Evolutionary conservation across 805 yeast species (phyloP), one percentile per base, ranked within the genome.

Genomic region (Pichia manshurica): DNA sequence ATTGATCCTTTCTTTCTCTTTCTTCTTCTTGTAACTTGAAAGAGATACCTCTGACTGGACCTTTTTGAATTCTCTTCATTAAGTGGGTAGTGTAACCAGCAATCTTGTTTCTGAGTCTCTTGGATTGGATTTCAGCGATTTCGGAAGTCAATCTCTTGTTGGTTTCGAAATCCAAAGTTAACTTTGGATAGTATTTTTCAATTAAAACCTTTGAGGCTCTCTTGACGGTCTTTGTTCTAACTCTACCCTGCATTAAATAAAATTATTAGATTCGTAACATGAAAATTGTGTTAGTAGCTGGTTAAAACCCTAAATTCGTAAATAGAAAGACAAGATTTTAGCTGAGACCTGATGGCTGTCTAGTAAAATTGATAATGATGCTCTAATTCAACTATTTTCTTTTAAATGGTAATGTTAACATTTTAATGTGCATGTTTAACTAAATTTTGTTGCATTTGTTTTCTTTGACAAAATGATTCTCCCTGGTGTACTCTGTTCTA

Each of bases 31-130:
- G 99, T 72, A 93, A 87, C 78, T 95, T 95, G 96, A 93, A 93
- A 67, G 99, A 93, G 67, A 93, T 95, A 81, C 99, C 99, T 84
- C 98, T 90, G 68, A 93, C 99, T 81, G 99, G 99, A 74, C 99
- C 99, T 84, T 91, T 93, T 80, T 95, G 98, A 72, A 93, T 93
- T 82, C 99, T 90, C 84, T 88, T 93, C 99, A 93, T 95, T 77
- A 93, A 84, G 78, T 93, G 99, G 71, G 99, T 93, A 77, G 99
- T 93, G 96, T 91, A 93, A 75, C 99, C 99, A 74, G 99, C 99
- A 70, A 93, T 95, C 88, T 93, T 93, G 93, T 93, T 93, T 83
- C 99, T 93, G 77, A 93, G 86, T 80, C 99, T 88, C 86, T 93
- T 93, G 70, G 99, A 88, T 77, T 91, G 97, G 72, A 93, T 95